Base-by-base conservation (phyloP, 345 rosid genomes). In the Linum tenue region DNA sequence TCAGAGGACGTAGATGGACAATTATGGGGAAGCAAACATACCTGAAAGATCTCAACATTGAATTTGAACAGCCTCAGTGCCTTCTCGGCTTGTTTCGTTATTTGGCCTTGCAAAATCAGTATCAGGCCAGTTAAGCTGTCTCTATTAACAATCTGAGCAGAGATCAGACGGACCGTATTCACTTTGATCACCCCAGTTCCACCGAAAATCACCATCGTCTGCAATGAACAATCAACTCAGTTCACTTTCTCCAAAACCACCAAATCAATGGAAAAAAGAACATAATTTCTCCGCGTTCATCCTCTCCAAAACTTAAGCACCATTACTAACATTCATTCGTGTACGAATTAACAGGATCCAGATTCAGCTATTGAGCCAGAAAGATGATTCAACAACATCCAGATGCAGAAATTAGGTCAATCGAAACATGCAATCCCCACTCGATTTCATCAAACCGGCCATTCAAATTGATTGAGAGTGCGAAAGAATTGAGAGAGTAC, bases 11-110 rank as follows among this genome's bases (percentile, higher is more conserved):
- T 48, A 9, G 14, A 48, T 48, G 53, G 53, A 9, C 14, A 48
- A 15, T 6, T 48, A 48, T 6, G 14, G 3, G 14, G 53, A 2
- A 63, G 6, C 37, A 43, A 43, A 44, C 62, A 44, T 70, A 92
- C 98, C 96, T 85, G 92, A 71, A 90, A 94, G 58, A 83, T 71
- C 82, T 94, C 97, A 59, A 90, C 95, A 67, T 86, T 94, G 69
- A 94, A 90, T 2, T 81, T 37, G 75, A 91, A 86, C 51, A 81
- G 79, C 66, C 88, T 92, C 43, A 84, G 48, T 60, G 97, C 88
- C 75, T 85, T 90, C 74, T 65, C 38, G 65, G 97, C 99, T 77
- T 84, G 96, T 63, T 66, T 86, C 55, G 99, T 85, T 36, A 88
- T 85, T 31, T 82, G 75, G 72, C 69, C 85, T 82, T 86, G 92